phyloP scores from a whole-genome alignment of 2,329 filamentous ascomycete genomes.

The Metarhizium robertsii region DNA sequence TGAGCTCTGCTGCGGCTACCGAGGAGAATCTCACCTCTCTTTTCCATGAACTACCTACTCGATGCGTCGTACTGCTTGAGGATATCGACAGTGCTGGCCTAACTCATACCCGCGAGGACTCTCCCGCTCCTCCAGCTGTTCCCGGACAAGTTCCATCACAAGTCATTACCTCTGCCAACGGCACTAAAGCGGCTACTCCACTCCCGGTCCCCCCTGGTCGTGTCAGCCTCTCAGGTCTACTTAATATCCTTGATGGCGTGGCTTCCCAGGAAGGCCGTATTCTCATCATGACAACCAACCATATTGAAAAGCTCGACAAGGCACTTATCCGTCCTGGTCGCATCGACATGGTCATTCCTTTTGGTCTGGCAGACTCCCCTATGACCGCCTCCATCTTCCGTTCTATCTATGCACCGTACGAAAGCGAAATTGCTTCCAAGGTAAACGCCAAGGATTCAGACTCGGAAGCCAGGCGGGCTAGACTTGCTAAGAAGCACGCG shows the following conservation, averaged over 20 bases:
- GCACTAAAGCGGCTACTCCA: not conserved
- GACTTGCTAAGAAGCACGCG: constrained; percentile 19
- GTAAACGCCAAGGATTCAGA: constrained; percentile 15
- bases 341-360: constrained; percentile 50
- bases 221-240: constrained; percentile 64
- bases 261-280: constrained; percentile 55
- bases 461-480: constrained; percentile 19
- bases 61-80: constrained; percentile 66
- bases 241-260: constrained; percentile 74
- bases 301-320: constrained; percentile 50
- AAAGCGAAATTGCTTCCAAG: constrained; percentile 17
- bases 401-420: constrained; percentile 47
- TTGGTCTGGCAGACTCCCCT: constrained; percentile 40
- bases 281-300: constrained; percentile 58
- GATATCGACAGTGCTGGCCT: constrained; percentile 68
- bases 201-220: constrained; percentile 14
- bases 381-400: constrained; percentile 48
- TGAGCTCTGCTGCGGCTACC: constrained; percentile 52
- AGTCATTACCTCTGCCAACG: constrained; percentile 2
- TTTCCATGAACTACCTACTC: constrained; percentile 57
- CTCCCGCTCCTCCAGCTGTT: constrained; percentile 2
- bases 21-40: constrained; percentile 57
- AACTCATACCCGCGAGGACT: constrained; percentile 45
- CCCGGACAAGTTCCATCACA: constrained; percentile 4
- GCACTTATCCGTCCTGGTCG: constrained; percentile 54